phyloP scores from a whole-genome alignment of 176 grass and related monocot genomes.

The Aegilops bicornis region DNA sequence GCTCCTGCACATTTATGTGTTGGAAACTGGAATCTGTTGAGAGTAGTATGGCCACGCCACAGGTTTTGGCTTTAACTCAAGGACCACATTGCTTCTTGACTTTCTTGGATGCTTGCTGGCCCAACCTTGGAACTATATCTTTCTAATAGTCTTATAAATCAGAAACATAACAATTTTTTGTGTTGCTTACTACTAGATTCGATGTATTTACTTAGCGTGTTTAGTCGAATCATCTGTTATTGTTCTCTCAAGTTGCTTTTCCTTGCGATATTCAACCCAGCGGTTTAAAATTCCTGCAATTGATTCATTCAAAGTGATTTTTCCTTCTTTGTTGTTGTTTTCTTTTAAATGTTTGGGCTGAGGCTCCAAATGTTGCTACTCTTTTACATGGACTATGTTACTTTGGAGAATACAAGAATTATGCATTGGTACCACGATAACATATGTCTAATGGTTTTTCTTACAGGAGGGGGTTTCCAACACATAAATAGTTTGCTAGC shows the following conservation, averaged over 20 bases:
- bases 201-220: background rate
- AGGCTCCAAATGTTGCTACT: background rate
- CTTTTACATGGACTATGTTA: background rate
- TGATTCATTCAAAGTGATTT: background rate
- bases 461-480: background rate
- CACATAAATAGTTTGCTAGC: slow-evolving; percentile 11
- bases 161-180: background rate
- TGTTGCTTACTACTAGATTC: background rate
- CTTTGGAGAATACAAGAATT: background rate
- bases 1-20: too few relatives aligned
- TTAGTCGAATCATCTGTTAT: background rate
- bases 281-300: background rate
- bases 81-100: slow-evolving; percentile 8
- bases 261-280: background rate
- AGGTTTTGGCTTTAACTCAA: background rate
- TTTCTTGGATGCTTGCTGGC: background rate
- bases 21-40: background rate
- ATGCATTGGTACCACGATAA: background rate
- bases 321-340: background rate
- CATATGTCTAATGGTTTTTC: background rate
- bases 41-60: background rate
- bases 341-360: background rate
- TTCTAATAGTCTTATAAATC: background rate
- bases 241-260: slow-evolving; percentile 2
- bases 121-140: background rate